These are phyloP conservation scores for Phytophthora pluvialis DNA, from an alignment of 352 stramenopile genomes.

Conservation along the genomic window DNA sequence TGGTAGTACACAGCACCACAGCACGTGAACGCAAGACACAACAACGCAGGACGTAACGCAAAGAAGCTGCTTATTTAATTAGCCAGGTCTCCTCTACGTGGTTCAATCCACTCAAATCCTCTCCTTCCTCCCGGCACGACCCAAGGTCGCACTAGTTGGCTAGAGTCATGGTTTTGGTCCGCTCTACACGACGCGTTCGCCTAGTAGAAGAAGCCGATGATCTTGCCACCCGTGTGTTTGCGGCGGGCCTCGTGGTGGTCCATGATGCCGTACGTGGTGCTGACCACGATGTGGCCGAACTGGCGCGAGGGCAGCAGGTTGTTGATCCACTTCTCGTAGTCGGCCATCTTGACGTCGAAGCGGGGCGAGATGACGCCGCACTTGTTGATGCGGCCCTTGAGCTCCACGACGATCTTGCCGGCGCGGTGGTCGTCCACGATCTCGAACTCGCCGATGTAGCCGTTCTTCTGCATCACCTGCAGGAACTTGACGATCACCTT, in stretches of 20 bases:
- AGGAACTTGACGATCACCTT: slow-evolving; percentile 99
- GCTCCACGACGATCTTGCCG: slow-evolving; percentile 99
- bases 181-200: not conserved
- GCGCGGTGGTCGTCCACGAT: slow-evolving; percentile 99
- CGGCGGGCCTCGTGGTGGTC: slow-evolving; percentile 95
- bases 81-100: slow-evolving; percentile 34
- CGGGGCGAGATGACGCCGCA: slow-evolving; percentile 99
- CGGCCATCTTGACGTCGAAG: slow-evolving; percentile 97
- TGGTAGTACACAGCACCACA: not conserved
- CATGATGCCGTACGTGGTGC: slow-evolving; percentile 92
- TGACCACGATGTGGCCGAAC: slow-evolving; percentile 98
- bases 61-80: slow-evolving; percentile 34
- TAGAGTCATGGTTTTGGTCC: slow-evolving; percentile 20
- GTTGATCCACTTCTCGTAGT: slow-evolving; percentile 99
- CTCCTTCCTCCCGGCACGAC: slow-evolving; percentile 30
- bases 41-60: slow-evolving; percentile 16
- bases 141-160: slow-evolving; percentile 26
- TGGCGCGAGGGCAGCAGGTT: slow-evolving; percentile 98
- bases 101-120: slow-evolving; percentile 40
- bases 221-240: slow-evolving; percentile 99
- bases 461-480: slow-evolving; percentile 99
- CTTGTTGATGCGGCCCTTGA: slow-evolving; percentile 99
- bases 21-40: not conserved
- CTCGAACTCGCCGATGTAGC: slow-evolving; percentile 99
- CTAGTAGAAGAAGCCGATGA: slow-evolving; percentile 99